phyloP scores from a whole-genome alignment of 169 alveolate species.

The Plasmodium ovale region DNA sequence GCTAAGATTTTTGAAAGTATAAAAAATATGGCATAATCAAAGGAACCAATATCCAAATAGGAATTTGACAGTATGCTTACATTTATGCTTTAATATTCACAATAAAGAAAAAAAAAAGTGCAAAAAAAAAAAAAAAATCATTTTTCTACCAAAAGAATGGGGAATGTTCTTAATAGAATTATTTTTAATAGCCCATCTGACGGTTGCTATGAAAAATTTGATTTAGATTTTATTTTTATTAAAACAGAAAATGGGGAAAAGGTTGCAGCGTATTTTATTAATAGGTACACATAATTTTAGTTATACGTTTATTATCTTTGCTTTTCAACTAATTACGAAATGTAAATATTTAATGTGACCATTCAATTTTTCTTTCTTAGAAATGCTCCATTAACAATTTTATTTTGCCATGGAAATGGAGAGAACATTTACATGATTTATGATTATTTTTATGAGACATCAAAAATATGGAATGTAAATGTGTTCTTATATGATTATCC shows the following conservation, averaged over 20 bases:
- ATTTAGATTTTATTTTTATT: conserved; percentile 62
- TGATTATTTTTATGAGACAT: conserved; percentile 66
- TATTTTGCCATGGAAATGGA: conserved; percentile 71
- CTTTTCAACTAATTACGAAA: neutral
- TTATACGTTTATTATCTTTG: too few species aligned
- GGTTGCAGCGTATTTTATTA: conserved; percentile 69
- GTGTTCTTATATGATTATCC: conserved; percentile 58
- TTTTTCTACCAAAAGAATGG: conserved; percentile 26
- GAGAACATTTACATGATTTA: conserved; percentile 74
- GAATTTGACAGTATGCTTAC: neutral
- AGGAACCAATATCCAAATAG: neutral
- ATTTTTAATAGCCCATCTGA: conserved; percentile 62
- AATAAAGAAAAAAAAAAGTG: conserved; percentile 8
- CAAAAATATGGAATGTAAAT: conserved; percentile 70
- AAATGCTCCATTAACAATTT: conserved; percentile 54
- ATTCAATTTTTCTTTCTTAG: conserved; percentile 31
- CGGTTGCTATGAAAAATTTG: conserved; percentile 58
- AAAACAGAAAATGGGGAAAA: conserved; percentile 50
- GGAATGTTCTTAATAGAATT: conserved; percentile 54
- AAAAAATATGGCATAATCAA: conserved; percentile 10
- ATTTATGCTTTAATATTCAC: neutral
- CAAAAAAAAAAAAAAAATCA: neutral
- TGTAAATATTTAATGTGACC: neutral
- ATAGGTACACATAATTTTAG: conserved; percentile 33
- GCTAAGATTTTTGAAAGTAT: neutral